Evolutionary conservation across 306 rosid genomes (phyloP), one percentile per base, ranked within the genome.

Genomic region (Vigna unguiculata): DNA sequence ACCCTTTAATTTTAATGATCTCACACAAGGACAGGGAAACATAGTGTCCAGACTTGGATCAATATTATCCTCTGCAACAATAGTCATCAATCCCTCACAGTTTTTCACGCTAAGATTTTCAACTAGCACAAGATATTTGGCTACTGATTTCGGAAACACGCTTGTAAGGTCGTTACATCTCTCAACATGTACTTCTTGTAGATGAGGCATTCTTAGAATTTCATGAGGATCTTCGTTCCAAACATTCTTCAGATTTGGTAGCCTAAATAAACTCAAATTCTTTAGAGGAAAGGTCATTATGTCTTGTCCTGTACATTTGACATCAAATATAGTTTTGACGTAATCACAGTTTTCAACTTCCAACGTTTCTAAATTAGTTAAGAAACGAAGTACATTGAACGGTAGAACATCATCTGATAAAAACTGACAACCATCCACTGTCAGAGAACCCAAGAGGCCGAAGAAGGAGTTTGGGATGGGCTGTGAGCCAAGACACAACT

Each of bases 101-200:
- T 49, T 1, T n/a, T 10, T 1, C 1, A 49, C 30, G 2, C 1
- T 6, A 9, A 70, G 79, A 1, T 15, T 16, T 48, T 75, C 63
- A 62, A 62, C 70, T 19, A 69, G 30, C 80, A 9, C 54, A 20
- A 66, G 16, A 43, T 70, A 40, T 45, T 5, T 69, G 71, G 70
- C 28, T 24, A 69, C 15, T 9, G 62, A 41, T 20, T 41, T 32
- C 1, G 83, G 86, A 65, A 84, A 81, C n/a, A 81, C 34, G 22
- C 63, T 52, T 58, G 7, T 43, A 58, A 77, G 81, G 13, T 25
- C 0, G 9, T 68, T 21, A 77, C 81, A 77, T 0, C 14, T 2
- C 6, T 43, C 22, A 55, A 77, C 19, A 17, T 28, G 2, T 8
- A 53, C 60, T 76, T 21, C 2, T 34, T 62, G 24, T 32, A 78